A percentile compares a stretch with the other conserved stretches of the same genome.
Evolutionary conservation across 2,329 filamentous ascomycete genomes (phyloP).

Genomic region (Tolypocladium inflatum): DNA sequence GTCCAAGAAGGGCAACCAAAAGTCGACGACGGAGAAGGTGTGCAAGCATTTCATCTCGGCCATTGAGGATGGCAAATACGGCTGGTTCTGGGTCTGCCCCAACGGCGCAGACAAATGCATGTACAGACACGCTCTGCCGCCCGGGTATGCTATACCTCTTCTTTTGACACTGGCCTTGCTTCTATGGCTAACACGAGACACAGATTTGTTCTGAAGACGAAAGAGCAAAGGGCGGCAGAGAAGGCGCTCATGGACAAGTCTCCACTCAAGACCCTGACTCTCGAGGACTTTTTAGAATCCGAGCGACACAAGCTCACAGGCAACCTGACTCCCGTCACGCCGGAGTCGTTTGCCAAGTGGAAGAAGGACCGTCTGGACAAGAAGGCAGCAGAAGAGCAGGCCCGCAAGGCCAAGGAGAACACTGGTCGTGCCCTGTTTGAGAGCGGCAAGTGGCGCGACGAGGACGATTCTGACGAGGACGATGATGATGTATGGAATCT

Average conservation of each 20-base stretch:
- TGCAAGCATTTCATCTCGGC: constrained; percentile 98
- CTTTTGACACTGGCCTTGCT: background rate
- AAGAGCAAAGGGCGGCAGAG: constrained; percentile 89
- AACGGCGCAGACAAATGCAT: constrained; percentile 97
- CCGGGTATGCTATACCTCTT: constrained; percentile 58
- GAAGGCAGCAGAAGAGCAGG: constrained; percentile 90
- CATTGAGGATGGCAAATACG: constrained; percentile 97
- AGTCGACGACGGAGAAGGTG: constrained; percentile 93
- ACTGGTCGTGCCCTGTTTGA: constrained; percentile 94
- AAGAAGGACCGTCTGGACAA: constrained; percentile 91
- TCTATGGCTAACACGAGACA: constrained; percentile 12
- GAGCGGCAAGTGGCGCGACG: constrained; percentile 81
- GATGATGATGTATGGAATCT: constrained; percentile 68
- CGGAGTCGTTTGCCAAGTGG: constrained; percentile 91
- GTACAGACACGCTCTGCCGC: constrained; percentile 92
- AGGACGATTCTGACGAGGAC: constrained; percentile 52
- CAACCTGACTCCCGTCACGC: constrained; percentile 84
- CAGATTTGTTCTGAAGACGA: constrained; percentile 94
- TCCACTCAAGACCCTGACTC: constrained; percentile 82
- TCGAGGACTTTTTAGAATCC: constrained; percentile 95
- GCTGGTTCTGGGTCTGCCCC: constrained; percentile 98
- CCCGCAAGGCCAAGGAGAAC: constrained; percentile 84
- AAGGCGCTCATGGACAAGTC: constrained; percentile 96
- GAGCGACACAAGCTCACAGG: constrained; percentile 93
- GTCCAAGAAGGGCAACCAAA: constrained; percentile 95